Evolutionary conservation across 495 filamentous ascomycete genomes (phyloP), one percentile per base, ranked within the genome.

Genomic region (Diplogelasinospora grovesii): DNA sequence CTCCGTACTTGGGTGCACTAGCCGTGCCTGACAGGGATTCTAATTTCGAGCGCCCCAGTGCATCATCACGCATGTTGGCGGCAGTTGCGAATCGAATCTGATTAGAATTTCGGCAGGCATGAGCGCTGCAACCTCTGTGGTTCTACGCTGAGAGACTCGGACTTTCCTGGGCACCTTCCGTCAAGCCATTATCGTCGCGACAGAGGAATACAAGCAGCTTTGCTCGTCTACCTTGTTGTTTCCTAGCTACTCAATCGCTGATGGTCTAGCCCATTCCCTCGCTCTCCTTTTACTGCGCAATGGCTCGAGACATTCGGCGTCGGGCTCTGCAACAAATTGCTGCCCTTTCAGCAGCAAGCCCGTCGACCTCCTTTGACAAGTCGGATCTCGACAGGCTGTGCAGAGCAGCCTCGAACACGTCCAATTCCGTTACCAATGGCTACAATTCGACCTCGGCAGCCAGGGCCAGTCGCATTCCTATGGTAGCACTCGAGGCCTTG

Each of bases 311-410:
- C 40, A 73, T 83, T 39, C 75, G 81, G 60, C 69, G 69, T 40
- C 69, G 70, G 32, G 83, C 85, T 24, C 66, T 89, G 48, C 70
- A 82, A 61, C 85, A 83, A 59, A 79, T 89, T 41, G 84, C 82
- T 42, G 68, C 68, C 8, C 77, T 75, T 46, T 80, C 70, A 30
- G 66, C 81, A 28, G 59, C 74, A 19, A 66, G 73, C 41, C 62
- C 71, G 5, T 44, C 60, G 10, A 53, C 59, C 14, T 57, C 66
- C n/a, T 75, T 76, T 52, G 69, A 77, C 49, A 70, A 65, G 42
- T 77, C 75, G n/a, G 81, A 84, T 45, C 70, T 89, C 36, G 68
- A 72, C 19, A 70, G 75, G 39, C 63, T 89, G 16, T 77, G 73
- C 44, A 71, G 65, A 52, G 74, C 78, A 40, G 77, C 68, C 22